Base-by-base conservation (phyloP, 306 rosid genomes). In the Neltuma alba region DNA sequence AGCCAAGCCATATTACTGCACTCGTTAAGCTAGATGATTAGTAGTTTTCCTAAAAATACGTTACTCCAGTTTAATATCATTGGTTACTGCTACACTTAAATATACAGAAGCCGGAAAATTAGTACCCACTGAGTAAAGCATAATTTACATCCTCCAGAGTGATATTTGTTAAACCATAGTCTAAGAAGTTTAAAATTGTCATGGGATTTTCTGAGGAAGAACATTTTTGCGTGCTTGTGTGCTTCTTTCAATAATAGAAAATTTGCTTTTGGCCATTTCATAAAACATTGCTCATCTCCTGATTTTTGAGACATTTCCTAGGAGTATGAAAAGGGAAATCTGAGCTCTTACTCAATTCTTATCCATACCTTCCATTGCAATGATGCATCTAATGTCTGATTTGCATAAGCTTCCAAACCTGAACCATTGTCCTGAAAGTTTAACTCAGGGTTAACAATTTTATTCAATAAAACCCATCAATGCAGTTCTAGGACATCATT, bases 331-430 rank as follows among this genome's bases (percentile, higher is more conserved):
- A 58, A 10, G 68, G 42, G 44, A 48, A 67, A 6, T 44, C n/a
- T 21, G 68, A 65, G 57, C 71, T 62, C 12, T 20, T 44, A 16
- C 23, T 25, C 27, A n/a, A 54, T 20, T 70, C 31, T 40, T 30
- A 25, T 47, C 20, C 52, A 7, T 85, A 91, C 94, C 88, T 89
- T 66, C 96, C 96, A 91, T 50, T 75, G 14, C 52, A 91, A 75
- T 27, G 96, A 89, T 83, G 89, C 81, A 66, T 89, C 96, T 0
- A 54, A 9, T 3, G 75, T 69, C 71, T 30, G 79, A 0, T 76
- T 84, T 15, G 80, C 85, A 72, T 6, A 83, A 76, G 80, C 66
- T 82, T 81, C 92, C n/a, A 86, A 33, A 23, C 28, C 66, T 64
- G 92, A 89, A 63, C 93, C 93, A 30, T 60, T 33, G 77, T 72